phyloP scores from a whole-genome alignment of 257 asterid genomes.

The Haberlea rhodopensis region DNA sequence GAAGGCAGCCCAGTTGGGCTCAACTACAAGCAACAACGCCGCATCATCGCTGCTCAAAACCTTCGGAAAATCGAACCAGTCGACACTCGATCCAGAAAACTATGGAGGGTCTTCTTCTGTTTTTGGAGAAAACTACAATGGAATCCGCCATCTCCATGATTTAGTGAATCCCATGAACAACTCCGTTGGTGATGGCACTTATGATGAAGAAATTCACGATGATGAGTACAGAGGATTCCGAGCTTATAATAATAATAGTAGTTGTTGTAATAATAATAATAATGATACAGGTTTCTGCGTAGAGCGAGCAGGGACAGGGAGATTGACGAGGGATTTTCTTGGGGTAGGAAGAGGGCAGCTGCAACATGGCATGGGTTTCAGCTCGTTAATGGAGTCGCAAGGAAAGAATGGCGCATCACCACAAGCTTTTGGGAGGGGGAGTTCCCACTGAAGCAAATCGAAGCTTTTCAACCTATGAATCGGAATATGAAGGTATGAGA shows the following conservation, averaged over 20 bases:
- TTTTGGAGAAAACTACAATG: conserved; percentile 26
- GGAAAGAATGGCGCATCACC: conserved; percentile 34
- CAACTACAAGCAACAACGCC: conserved; percentile 38
- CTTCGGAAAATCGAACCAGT: conserved; percentile 34
- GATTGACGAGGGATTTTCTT: conserved; percentile 75
- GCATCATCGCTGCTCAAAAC: conserved; percentile 48
- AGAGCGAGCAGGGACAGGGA: conserved; percentile 35
- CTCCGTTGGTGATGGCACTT: conserved; percentile 19
- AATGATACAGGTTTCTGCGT: conserved; percentile 30
- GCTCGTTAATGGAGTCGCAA: conserved; percentile 39
- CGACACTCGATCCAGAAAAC: conserved; percentile 24
- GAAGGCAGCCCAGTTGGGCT: conserved; percentile 72
- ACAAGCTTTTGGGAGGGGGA: conserved; percentile 44
- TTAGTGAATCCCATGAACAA: conserved; percentile 35
- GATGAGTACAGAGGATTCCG: conserved; percentile 35
- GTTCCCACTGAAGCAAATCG: conserved; percentile 36
- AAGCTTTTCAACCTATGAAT: background rate
- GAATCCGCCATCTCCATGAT: conserved; percentile 41
- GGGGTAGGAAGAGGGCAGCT: conserved; percentile 68
- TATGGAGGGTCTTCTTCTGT: conserved; percentile 25
- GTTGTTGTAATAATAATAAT: conserved; percentile 3
- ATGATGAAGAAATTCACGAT: conserved; percentile 16
- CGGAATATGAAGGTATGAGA: background rate
- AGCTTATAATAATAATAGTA: conserved; percentile 9
- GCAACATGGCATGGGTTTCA: conserved; percentile 36